These are phyloP conservation scores for Dioscorea cayenensis DNA, from an alignment of 116 monocot species.

Conservation along the genomic window DNA sequence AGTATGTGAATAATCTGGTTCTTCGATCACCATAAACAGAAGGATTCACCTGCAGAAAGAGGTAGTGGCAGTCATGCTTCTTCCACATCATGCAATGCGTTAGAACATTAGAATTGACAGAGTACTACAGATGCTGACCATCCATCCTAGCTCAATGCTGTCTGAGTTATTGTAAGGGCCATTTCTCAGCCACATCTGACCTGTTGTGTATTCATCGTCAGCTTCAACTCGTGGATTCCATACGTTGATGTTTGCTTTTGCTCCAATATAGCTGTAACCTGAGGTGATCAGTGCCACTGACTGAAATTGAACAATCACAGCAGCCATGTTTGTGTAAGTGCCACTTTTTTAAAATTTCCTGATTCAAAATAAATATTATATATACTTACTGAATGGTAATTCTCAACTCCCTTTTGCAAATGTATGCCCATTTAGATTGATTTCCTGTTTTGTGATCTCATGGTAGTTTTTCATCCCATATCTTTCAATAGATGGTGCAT, in stretches of 20 bases:
- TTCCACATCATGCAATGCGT: neutral
- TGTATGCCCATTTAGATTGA: neutral
- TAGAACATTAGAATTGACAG: too few relatives aligned
- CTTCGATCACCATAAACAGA: constrained; percentile 15
- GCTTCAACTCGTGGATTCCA: constrained; percentile 29
- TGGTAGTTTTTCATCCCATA: constrained; percentile 1
- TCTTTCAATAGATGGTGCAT: neutral
- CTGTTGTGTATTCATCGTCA: constrained; percentile 17
- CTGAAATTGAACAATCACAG: neutral
- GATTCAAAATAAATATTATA: too few relatives aligned
- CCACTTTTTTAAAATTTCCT: too few relatives aligned
- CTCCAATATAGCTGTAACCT: constrained; percentile 24
- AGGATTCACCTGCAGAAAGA: constrained; percentile 22
- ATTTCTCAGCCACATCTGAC: constrained; percentile 17
- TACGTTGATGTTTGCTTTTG: constrained; percentile 12
- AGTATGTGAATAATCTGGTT: constrained; percentile 22
- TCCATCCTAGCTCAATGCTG: constrained; percentile 33
- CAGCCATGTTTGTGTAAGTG: neutral
- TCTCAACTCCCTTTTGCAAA: neutral
- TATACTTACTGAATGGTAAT: neutral
- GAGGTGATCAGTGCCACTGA: constrained; percentile 5
- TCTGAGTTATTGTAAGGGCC: constrained; percentile 12
- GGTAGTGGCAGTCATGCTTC: neutral
- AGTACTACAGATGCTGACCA: constrained; percentile 7
- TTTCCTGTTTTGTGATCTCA: neutral